Percentiles rank a stretch among this genome's conserved stretches.
These are phyloP conservation scores for Hondaea fermentalgiana DNA, from an alignment of 108 stramenopile genomes.

Conservation along the genomic window DNA sequence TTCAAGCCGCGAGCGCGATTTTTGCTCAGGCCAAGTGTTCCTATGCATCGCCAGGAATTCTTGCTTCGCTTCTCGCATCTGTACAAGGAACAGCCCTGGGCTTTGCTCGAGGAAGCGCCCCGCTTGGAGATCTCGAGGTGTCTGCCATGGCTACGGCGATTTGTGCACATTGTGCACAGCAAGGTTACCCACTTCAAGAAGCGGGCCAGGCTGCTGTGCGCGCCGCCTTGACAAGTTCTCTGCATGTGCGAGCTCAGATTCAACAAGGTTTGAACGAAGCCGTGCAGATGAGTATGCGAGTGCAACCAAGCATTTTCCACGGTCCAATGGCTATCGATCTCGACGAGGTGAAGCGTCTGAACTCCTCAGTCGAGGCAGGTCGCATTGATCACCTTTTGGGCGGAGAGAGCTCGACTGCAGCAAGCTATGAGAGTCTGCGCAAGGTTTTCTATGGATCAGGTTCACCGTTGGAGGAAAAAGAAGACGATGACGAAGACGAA, in stretches of 20 bases:
- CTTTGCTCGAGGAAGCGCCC: not conserved
- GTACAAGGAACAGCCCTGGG: not conserved
- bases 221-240: not conserved
- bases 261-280: not conserved
- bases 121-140: not conserved
- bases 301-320: too few relatives aligned
- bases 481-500: too few relatives aligned
- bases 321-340: too few relatives aligned
- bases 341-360: too few relatives aligned
- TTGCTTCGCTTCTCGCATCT: not conserved
- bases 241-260: not conserved
- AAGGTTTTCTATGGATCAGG: too few relatives aligned
- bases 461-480: too few relatives aligned
- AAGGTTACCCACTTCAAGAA: not conserved
- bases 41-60: not conserved
- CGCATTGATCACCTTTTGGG: too few relatives aligned
- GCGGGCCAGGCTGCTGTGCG: not conserved
- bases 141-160: not conserved
- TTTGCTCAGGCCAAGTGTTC: not conserved
- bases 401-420: too few relatives aligned
- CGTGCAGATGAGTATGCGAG: too few relatives aligned
- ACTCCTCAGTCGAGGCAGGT: too few relatives aligned
- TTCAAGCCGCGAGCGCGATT: not conserved
- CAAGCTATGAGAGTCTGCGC: too few relatives aligned
- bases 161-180: not conserved